These are phyloP conservation scores for Trichoderma semiorbis DNA, from an alignment of 2,329 filamentous ascomycete species.

Conservation along the genomic window DNA sequence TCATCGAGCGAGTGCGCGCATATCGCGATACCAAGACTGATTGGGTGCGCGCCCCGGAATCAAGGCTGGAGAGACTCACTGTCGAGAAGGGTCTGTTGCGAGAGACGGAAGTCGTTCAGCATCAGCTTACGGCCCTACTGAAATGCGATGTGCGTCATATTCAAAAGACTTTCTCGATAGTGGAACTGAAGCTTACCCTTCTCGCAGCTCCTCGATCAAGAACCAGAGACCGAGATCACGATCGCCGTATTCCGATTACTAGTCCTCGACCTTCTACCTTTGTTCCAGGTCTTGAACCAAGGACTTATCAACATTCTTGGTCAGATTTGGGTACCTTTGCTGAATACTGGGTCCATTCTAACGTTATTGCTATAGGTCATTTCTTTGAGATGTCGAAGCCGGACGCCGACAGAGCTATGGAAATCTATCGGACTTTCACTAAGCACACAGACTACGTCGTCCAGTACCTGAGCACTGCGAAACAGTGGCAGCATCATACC, in stretches of 20 bases:
- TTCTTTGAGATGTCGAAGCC: conserved; percentile 98
- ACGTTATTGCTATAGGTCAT: conserved; percentile 57
- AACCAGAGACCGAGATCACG: conserved; percentile 94
- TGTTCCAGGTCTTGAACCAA: conserved; percentile 96
- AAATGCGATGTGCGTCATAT: conserved; percentile 74
- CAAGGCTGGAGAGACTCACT: conserved; percentile 76
- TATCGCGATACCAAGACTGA: conserved; percentile 83
- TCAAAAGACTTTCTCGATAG: neutral
- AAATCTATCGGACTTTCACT: conserved; percentile 89
- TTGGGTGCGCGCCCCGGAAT: conserved; percentile 80
- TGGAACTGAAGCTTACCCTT: neutral
- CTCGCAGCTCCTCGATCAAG: conserved; percentile 72
- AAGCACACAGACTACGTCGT: conserved; percentile 91
- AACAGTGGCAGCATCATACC: conserved; percentile 88
- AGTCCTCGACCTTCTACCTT: conserved; percentile 80
- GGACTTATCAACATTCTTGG: conserved; percentile 95
- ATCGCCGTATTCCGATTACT: conserved; percentile 89
- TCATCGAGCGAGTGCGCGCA: conserved; percentile 75
- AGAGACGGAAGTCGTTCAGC: conserved; percentile 87
- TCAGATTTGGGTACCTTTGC: conserved; percentile 41
- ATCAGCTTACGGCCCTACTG: conserved; percentile 78
- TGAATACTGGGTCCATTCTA: neutral
- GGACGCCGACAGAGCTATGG: conserved; percentile 87
- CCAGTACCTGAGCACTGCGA: conserved; percentile 79
- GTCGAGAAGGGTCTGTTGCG: conserved; percentile 90